A percentile compares a stretch with the other conserved stretches of the same genome.
Evolutionary conservation across 345 rosid genomes (phyloP).

Genomic region (Salix brachista): DNA sequence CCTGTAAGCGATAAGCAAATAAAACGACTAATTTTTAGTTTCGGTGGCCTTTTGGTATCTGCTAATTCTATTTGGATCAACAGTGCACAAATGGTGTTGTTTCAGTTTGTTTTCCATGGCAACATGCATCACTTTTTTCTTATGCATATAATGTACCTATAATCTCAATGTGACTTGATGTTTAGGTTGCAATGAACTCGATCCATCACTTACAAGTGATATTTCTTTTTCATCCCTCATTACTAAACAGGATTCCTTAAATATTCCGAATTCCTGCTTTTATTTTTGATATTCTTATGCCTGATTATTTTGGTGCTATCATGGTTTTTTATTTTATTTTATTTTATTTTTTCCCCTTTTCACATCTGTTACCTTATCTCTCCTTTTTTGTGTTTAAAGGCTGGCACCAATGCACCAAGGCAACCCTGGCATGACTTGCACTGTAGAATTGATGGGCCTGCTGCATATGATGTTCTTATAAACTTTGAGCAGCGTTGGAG

Average conservation of each 20-base stretch:
- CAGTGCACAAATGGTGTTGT: neutral
- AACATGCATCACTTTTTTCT: neutral
- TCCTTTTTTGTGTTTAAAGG: slow-evolving; percentile 30
- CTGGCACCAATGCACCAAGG: slow-evolving; percentile 72
- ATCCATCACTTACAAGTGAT: neutral
- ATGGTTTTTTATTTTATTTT: neutral
- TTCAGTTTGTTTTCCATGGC: neutral
- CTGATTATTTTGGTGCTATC: slow-evolving; percentile 14
- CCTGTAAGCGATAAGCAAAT: slow-evolving; percentile 52
- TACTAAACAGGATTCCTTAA: too few relatives aligned
- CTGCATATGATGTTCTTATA: slow-evolving; percentile 89
- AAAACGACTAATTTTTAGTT: neutral
- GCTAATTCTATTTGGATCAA: neutral
- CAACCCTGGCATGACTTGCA: slow-evolving; percentile 99
- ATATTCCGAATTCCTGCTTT: neutral
- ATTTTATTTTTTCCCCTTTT: neutral
- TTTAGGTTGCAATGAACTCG: neutral
- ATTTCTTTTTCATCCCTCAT: neutral
- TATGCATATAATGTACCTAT: neutral
- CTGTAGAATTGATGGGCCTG: slow-evolving; percentile 86
- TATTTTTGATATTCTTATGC: neutral
- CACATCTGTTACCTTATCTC: slow-evolving; percentile 7
- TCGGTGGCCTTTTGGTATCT: neutral
- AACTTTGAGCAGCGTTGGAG: slow-evolving; percentile 99
- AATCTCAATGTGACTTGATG: neutral